Conservation (phyloP, 139 green algal genomes). For the Microglena sp. region DNA sequence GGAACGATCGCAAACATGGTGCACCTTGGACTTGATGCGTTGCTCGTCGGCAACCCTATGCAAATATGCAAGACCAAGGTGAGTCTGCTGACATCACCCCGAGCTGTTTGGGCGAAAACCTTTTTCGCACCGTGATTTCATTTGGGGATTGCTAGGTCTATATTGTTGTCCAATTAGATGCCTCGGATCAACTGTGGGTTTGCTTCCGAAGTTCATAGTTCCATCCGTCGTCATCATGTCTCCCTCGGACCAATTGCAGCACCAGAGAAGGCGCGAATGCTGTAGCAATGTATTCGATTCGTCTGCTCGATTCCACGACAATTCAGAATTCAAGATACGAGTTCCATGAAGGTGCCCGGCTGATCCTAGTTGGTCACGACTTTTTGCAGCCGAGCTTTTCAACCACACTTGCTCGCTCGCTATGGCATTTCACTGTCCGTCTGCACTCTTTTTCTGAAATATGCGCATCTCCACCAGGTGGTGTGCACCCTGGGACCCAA, state of each 20-base stretch:
- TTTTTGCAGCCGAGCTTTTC: neutral
- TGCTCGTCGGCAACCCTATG: conserved; percentile 47
- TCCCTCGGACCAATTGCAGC: neutral
- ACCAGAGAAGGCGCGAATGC: neutral
- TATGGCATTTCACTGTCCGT: neutral
- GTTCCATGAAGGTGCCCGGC: neutral
- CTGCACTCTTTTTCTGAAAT: neutral
- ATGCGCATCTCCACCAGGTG: conserved; percentile 54
- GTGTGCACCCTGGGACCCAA: conserved; percentile 90
- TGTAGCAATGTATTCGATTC: neutral
- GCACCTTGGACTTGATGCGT: conserved; percentile 51
- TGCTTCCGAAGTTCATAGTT: neutral
- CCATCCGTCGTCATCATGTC: neutral
- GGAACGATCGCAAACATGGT: conserved; percentile 10
- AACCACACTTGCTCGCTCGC: neutral
- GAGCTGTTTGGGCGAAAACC: neutral
- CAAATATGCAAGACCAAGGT: conserved; percentile 64
- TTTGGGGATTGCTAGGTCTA: neutral
- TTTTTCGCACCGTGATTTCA: neutral
- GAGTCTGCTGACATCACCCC: too few relatives aligned
- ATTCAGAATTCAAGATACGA: neutral
- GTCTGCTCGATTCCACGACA: neutral
- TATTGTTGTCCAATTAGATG: neutral
- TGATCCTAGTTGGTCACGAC: too few relatives aligned
- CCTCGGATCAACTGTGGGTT: neutral